Evolutionary conservation across 2,329 filamentous ascomycete species (phyloP).

Genomic region (Xylaria sp.): DNA sequence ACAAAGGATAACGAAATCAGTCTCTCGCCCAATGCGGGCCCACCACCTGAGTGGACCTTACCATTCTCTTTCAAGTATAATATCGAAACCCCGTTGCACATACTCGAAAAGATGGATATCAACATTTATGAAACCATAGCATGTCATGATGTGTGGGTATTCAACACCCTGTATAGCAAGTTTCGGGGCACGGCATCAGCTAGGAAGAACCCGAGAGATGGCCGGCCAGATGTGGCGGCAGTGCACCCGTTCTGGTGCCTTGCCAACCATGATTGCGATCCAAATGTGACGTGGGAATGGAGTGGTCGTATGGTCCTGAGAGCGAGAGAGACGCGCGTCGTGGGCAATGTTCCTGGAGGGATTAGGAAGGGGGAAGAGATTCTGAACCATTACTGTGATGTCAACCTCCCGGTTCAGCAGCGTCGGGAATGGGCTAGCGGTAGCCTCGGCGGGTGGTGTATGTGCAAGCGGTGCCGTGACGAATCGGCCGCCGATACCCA

Average conservation of each 20-base stretch:
- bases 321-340: slow-evolving; percentile 63
- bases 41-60: slow-evolving; percentile 69
- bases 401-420: slow-evolving; percentile 76
- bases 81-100: slow-evolving; percentile 74
- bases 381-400: slow-evolving; percentile 92
- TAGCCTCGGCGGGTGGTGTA: slow-evolving; percentile 86
- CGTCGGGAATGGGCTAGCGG: slow-evolving; percentile 88
- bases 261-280: slow-evolving; percentile 94
- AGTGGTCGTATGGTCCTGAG: slow-evolving; percentile 76
- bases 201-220: slow-evolving; percentile 75
- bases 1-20: slow-evolving; percentile 59
- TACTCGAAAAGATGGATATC: slow-evolving; percentile 84
- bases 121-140: slow-evolving; percentile 69
- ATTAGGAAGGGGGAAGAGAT: slow-evolving; percentile 84
- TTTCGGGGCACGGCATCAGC: slow-evolving; percentile 93
- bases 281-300: slow-evolving; percentile 96
- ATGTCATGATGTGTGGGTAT: slow-evolving; percentile 76
- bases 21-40: slow-evolving; percentile 58
- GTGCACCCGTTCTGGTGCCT: slow-evolving; percentile 97
- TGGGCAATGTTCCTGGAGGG: slow-evolving; percentile 59
- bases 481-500: slow-evolving; percentile 58
- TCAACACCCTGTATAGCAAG: slow-evolving; percentile 92
- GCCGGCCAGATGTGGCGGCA: slow-evolving; percentile 87
- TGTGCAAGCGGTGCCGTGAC: slow-evolving; percentile 80
- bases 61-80: slow-evolving; percentile 81